phyloP scores from a whole-genome alignment of 2,329 filamentous ascomycete genomes.

The Cercospora sp. region DNA sequence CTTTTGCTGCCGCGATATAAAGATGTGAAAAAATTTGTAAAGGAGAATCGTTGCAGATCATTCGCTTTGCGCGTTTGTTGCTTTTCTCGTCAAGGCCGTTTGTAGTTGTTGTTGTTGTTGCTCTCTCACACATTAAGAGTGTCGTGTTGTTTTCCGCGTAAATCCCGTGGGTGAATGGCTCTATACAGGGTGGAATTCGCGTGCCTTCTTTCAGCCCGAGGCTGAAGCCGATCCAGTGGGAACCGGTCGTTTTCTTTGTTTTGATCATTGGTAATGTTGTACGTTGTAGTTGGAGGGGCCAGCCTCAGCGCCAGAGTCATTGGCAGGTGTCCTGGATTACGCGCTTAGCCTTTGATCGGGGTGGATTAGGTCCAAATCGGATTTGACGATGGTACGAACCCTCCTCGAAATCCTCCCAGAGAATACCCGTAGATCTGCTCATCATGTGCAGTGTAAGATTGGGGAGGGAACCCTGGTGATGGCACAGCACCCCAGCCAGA shows the following conservation, averaged over 20 bases:
- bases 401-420: constrained; percentile 33
- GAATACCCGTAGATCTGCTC: constrained; percentile 41
- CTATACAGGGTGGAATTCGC: neutral
- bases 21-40: neutral
- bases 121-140: neutral
- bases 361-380: constrained; percentile 38
- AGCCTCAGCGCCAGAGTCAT: constrained; percentile 24
- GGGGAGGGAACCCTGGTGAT: constrained; percentile 38
- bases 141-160: neutral
- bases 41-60: constrained; percentile 15
- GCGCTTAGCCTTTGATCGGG: constrained; percentile 30
- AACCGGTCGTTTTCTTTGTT: neutral
- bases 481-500: constrained; percentile 37
- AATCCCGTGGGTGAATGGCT: neutral
- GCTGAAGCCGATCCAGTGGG: neutral
- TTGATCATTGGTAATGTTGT: constrained; percentile 8
- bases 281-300: constrained; percentile 24
- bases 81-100: constrained; percentile 14
- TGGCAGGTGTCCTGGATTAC: constrained; percentile 32
- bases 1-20: neutral
- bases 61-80: constrained; percentile 12
- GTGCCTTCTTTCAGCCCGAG: neutral
- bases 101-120: neutral
- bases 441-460: constrained; percentile 41
- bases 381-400: constrained; percentile 37